These are phyloP conservation scores for Didymella exigua DNA, from an alignment of 2,329 filamentous ascomycete species.

Conservation along the genomic window DNA sequence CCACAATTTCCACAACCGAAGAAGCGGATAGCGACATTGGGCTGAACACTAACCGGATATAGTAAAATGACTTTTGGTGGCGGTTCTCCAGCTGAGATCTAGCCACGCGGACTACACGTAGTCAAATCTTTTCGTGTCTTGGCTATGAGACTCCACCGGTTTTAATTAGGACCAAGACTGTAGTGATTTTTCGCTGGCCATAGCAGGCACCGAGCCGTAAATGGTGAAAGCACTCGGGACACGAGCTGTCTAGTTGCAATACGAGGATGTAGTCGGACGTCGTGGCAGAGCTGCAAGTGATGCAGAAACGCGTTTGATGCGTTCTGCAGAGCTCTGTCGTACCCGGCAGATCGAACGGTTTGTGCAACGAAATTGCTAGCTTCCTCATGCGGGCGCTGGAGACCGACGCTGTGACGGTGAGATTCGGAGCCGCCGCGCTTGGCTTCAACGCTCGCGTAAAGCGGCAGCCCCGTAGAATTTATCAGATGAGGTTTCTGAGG, in stretches of 20 bases:
- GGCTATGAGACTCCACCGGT: conserved; percentile 1
- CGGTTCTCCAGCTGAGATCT: conserved; percentile 17
- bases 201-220: conserved; percentile 3
- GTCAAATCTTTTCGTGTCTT: conserved; percentile 8
- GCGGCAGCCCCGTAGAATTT: background rate
- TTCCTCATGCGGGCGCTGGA: background rate
- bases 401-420: conserved; percentile 2
- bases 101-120: conserved; percentile 6
- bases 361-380: conserved; percentile 7
- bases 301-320: background rate
- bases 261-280: background rate
- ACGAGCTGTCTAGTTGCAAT: background rate
- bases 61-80: conserved; percentile 9
- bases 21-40: background rate
- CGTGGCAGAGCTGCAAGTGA: background rate
- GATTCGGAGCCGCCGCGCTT: conserved; percentile 8
- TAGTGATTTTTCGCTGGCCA: conserved; percentile 1
- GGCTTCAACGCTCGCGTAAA: background rate
- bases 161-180: conserved; percentile 1
- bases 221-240: background rate
- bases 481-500: background rate
- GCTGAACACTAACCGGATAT: conserved; percentile 9
- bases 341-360: conserved; percentile 2
- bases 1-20: conserved; percentile 13
- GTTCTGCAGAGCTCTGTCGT: background rate